Evolutionary conservation across 257 asterid species (phyloP).

Genomic region (Salvia rosmarinus): DNA sequence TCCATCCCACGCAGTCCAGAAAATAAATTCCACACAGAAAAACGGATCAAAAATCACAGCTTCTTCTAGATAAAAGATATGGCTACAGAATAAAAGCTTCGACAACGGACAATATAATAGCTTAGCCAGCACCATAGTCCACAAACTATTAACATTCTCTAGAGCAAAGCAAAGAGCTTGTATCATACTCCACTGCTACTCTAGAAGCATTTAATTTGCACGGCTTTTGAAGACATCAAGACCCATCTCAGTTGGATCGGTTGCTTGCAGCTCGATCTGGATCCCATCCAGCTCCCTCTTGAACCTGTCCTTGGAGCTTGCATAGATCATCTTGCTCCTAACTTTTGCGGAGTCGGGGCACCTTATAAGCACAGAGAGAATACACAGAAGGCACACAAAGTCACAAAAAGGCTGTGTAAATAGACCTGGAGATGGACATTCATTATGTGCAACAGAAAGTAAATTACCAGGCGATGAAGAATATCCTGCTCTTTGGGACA

Average conservation of each 20-base stretch:
- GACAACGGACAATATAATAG: slow-evolving; percentile 38
- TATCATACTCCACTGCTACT: slow-evolving; percentile 29
- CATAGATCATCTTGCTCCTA: slow-evolving; percentile 44
- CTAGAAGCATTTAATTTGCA: slow-evolving; percentile 35
- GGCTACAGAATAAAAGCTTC: slow-evolving; percentile 34
- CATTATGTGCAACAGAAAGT: neutral
- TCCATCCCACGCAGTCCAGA: slow-evolving; percentile 32
- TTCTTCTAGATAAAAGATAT: slow-evolving; percentile 34
- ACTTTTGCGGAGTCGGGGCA: slow-evolving; percentile 42
- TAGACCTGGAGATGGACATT: neutral
- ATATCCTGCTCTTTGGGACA: slow-evolving; percentile 51
- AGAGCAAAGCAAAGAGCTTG: slow-evolving; percentile 35
- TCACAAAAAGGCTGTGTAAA: neutral
- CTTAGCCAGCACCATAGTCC: slow-evolving; percentile 45
- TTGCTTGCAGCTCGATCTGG: slow-evolving; percentile 44
- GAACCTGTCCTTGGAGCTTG: slow-evolving; percentile 47
- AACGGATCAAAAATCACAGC: slow-evolving; percentile 33
- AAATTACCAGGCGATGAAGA: slow-evolving; percentile 46
- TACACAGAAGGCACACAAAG: neutral
- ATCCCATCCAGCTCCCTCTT: slow-evolving; percentile 46
- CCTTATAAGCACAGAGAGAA: slow-evolving; percentile 21
- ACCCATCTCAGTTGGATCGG: slow-evolving; percentile 44
- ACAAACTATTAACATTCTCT: slow-evolving; percentile 53
- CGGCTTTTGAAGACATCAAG: slow-evolving; percentile 44
- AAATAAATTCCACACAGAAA: slow-evolving; percentile 29